Evolutionary conservation across 2,329 filamentous ascomycete genomes (phyloP), one percentile per base, ranked within the genome.

Genomic region (Cercospora sesami): DNA sequence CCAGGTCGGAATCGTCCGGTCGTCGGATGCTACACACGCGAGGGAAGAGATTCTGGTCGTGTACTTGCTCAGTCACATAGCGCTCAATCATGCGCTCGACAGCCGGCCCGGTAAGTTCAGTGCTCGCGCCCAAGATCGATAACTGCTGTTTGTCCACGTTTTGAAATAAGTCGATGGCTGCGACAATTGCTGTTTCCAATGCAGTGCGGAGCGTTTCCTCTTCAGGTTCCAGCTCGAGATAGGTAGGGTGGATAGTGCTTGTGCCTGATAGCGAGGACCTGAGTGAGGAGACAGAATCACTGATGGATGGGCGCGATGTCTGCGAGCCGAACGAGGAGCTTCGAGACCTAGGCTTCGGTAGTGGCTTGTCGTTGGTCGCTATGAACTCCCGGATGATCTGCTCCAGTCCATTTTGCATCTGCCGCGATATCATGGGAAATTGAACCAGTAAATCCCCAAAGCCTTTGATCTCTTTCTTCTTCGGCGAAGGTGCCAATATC

Each of bases 41-140:
- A 0, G 94, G 92, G 75, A 97, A 99, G 9, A 99, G 83, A 30
- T 96, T 86, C 0, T 85, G 81, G 75, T 94, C 90, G 74, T 99
- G 94, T 6, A 98, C 88, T 78, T 97, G 94, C 77, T 98, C 95
- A 0, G 92, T 89, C 51, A 99, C 89, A 80, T 99, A 97, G 59
- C 93, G 90, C 80, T 99, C 95, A 72, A 99, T 97, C 75, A 99
- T 85, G 69, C 92, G 89, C 81, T 99, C 96, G 1, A 99, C 94
- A 8, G 96, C 82, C 1, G 94, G 92, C 0, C 95, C 94, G 0
- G 95, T 98, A 62, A 99, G 82, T 77, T 97, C 93, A 2, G 96
- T 99, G 1, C 93, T 97, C 4, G 94, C 92, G 18, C 94, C 95
- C 4, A 99, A 85, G 39, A 96, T 85, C 3, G 94, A 97, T 30